Conservation (phyloP, 768 basidiomycete species). For the Strobilomyces dryophilus region DNA sequence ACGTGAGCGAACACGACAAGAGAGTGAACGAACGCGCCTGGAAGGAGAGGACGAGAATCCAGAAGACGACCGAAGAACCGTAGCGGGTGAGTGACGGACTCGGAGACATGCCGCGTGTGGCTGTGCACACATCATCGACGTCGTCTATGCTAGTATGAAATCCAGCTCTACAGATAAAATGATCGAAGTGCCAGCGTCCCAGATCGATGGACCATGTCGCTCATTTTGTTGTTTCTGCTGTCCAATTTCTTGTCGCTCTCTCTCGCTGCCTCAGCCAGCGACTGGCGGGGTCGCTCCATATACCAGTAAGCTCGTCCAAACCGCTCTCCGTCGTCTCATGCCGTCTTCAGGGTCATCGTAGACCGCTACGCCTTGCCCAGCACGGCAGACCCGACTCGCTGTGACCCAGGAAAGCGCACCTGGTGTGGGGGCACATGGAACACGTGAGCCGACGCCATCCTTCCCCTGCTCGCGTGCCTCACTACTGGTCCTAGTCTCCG, state of each 20-base stretch:
- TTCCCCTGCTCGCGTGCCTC: background rate
- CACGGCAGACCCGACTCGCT: constrained; percentile 5
- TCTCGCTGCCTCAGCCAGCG: constrained; percentile 8
- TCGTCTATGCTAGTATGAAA: too few species aligned
- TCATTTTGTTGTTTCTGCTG: constrained; percentile 1
- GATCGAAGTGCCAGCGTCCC: background rate
- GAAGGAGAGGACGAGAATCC: constrained; percentile 64
- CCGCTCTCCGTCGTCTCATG: background rate
- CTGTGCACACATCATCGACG: background rate
- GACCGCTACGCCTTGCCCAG: constrained; percentile 13
- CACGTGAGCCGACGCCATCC: background rate
- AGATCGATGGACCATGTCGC: background rate
- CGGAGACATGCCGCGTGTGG: constrained; percentile 6
- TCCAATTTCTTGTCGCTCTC: background rate
- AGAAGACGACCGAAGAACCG: constrained; percentile 63
- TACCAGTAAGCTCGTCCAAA: constrained; percentile 7
- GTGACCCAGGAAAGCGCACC: constrained; percentile 10
- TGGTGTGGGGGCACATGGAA: constrained; percentile 18
- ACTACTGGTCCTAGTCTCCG: constrained; percentile 41
- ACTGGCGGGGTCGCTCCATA: constrained; percentile 15
- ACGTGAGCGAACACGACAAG: background rate
- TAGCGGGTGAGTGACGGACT: constrained; percentile 48
- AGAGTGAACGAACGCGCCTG: constrained; percentile 29
- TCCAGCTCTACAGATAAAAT: background rate
- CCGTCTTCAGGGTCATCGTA: constrained; percentile 3